Evolutionary conservation across 139 green algal genomes (phyloP).

Genomic region (Coelastrella sp.): DNA sequence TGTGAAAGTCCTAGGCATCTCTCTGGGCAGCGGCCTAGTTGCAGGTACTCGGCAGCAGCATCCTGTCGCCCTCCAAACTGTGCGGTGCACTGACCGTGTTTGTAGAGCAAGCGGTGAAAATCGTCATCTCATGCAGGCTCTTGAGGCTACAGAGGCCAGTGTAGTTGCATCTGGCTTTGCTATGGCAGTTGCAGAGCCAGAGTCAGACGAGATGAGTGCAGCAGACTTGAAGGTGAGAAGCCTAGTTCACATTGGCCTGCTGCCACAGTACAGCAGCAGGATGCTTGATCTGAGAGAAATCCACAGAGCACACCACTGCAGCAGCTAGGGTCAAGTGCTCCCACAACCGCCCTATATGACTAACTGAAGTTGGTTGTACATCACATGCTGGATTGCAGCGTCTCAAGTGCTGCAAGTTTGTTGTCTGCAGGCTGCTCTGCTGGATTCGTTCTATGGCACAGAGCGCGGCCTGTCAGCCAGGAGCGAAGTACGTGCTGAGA

Average conservation of each 20-base stretch:
- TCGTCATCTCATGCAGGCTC: not conserved
- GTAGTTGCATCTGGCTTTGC: not conserved
- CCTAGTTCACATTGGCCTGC: not conserved
- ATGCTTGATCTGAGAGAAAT: not conserved
- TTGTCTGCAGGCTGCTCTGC: constrained; percentile 73
- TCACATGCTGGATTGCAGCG: not conserved
- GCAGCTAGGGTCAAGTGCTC: too few relatives aligned
- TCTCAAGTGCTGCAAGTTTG: not conserved
- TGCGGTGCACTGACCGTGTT: too few relatives aligned
- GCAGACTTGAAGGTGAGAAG: constrained; percentile 47
- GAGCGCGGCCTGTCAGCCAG: constrained; percentile 82
- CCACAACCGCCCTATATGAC: too few relatives aligned
- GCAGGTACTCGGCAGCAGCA: too few relatives aligned
- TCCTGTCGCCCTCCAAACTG: too few relatives aligned
- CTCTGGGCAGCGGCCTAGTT: too few relatives aligned
- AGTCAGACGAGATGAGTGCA: constrained; percentile 45
- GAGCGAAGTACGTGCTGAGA: constrained; percentile 82
- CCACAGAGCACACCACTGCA: too few relatives aligned
- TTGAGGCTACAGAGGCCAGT: not conserved
- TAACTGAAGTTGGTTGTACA: not conserved
- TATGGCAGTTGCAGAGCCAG: constrained; percentile 30
- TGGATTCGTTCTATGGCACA: constrained; percentile 91
- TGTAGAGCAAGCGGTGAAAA: not conserved
- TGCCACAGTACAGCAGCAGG: not conserved
- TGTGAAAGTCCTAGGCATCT: too few relatives aligned